These are phyloP conservation scores for Tarenaya hassleriana DNA, from an alignment of 345 rosid genomes.

Conservation along the genomic window DNA sequence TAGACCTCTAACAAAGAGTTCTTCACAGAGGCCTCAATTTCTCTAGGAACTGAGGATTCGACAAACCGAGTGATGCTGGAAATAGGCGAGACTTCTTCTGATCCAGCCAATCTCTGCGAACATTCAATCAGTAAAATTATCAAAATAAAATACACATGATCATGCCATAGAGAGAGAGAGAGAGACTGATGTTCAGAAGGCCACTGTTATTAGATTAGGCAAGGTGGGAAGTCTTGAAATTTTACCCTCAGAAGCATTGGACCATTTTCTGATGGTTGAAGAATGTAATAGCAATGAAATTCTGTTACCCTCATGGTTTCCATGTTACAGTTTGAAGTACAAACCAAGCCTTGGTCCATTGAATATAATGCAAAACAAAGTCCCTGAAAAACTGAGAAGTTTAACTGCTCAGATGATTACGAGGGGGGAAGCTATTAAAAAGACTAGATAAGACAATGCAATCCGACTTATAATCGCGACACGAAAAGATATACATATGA, in stretches of 20 bases:
- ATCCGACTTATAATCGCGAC: too few relatives aligned
- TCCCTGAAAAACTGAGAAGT: constrained; percentile 66
- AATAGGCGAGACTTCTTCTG: constrained; percentile 64
- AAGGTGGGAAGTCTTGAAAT: constrained; percentile 9
- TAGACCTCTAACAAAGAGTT: constrained; percentile 49
- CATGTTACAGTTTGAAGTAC: constrained; percentile 58
- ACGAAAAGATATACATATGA: too few relatives aligned
- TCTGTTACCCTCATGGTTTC: constrained; percentile 50
- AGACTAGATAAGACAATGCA: too few relatives aligned
- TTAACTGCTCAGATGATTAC: constrained; percentile 23
- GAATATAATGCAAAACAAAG: constrained; percentile 60
- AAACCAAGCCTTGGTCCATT: constrained; percentile 76
- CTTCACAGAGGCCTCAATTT: constrained; percentile 52
- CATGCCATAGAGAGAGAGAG: not conserved
- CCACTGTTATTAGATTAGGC: not conserved
- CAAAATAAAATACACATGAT: not conserved
- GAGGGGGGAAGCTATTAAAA: too few relatives aligned
- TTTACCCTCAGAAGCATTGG: constrained; percentile 90
- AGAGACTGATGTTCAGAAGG: not conserved
- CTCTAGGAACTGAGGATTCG: constrained; percentile 43
- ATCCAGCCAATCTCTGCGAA: constrained; percentile 74
- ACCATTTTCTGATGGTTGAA: constrained; percentile 81
- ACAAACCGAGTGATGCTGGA: constrained; percentile 38
- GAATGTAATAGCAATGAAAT: constrained; percentile 69
- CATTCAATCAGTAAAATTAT: constrained; percentile 22